Base-by-base conservation (phyloP, 768 basidiomycete species). In the Strobilomyces dryophilus region DNA sequence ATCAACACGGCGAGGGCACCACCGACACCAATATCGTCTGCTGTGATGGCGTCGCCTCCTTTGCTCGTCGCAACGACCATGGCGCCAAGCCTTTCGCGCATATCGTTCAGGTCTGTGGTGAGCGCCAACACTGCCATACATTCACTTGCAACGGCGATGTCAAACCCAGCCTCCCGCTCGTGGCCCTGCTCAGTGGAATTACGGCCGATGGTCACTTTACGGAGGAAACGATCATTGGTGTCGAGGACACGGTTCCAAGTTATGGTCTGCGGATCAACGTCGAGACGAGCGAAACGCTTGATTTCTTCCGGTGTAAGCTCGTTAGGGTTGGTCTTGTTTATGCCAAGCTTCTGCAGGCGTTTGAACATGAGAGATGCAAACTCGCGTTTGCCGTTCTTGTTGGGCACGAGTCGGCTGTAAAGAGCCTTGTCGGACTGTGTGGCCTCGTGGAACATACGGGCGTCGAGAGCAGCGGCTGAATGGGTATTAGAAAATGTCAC, bases 181-280 rank as follows among this genome's bases (percentile, higher is more conserved):
- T 87, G 85, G 17, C 94, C 94, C 68, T 92, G 77, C 70, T 99
- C 95, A 7, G 95, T 95, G 8, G 86, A 61, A 52, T 86, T 87
- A 58, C 90, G 89, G n/a, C 95, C 95, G 49, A 98, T 79, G 32
- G 90, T 92, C 65, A 98, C 86, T 72, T 89, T 92, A 53, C 95
- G 89, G 59, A 99, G 76, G 81, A 95, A 98, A 50, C 95, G 85
- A 69, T 99, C 95, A 71, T 99, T 98, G 58, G 89, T 91, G 68
- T 99, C 95, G 50, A 98, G 67, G 20, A 99, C 95, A 43, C 95
- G 93, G 71, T 97, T 92, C 95, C 95, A 98, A 48, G 95, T 98
- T 59, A 99, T 92, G 21, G 93, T 95, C 36, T 82, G 79, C 3
- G 85, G 76, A 69, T 98, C 93, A 48, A 99, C 80, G 61, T 98